These are phyloP conservation scores for Claviceps arundinis DNA, from an alignment of 2,329 filamentous ascomycete species.

Conservation along the genomic window DNA sequence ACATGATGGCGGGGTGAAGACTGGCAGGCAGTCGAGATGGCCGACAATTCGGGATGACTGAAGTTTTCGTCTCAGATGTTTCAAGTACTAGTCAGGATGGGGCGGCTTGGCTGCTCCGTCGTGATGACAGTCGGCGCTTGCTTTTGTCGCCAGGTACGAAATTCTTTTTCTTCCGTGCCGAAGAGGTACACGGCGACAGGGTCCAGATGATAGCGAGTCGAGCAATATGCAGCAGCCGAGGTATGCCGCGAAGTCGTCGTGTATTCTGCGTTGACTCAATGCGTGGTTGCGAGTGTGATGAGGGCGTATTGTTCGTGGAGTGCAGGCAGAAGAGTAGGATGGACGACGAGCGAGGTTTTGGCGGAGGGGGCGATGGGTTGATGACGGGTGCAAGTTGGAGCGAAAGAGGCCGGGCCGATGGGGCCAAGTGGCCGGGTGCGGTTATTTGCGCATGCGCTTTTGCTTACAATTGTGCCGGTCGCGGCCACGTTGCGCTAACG, in stretches of 20 bases:
- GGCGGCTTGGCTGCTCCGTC: background rate
- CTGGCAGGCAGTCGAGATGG: background rate
- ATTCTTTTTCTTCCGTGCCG: too few relatives aligned
- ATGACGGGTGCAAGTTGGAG: constrained; percentile 2
- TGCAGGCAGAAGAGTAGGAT: background rate
- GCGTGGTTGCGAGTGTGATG: background rate
- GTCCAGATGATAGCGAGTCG: too few relatives aligned
- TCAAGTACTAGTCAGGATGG: too few relatives aligned
- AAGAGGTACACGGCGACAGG: too few relatives aligned
- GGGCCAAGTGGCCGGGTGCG: constrained; percentile 3
- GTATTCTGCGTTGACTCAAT: background rate
- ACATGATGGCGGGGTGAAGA: constrained; percentile 35
- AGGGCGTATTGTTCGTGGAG: background rate
- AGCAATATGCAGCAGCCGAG: background rate
- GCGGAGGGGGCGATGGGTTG: background rate
- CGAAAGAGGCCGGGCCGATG: background rate
- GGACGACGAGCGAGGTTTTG: background rate
- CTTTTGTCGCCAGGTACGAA: too few relatives aligned
- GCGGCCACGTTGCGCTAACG: background rate
- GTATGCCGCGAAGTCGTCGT: background rate
- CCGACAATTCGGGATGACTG: background rate
- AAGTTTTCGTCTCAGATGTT: too few relatives aligned
- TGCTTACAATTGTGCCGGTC: too few relatives aligned
- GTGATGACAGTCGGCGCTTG: background rate
- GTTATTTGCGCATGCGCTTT: constrained; percentile 1